Evolutionary conservation across 176 grass and related monocot genomes (phyloP).

Genomic region (Saccharum officinarum): DNA sequence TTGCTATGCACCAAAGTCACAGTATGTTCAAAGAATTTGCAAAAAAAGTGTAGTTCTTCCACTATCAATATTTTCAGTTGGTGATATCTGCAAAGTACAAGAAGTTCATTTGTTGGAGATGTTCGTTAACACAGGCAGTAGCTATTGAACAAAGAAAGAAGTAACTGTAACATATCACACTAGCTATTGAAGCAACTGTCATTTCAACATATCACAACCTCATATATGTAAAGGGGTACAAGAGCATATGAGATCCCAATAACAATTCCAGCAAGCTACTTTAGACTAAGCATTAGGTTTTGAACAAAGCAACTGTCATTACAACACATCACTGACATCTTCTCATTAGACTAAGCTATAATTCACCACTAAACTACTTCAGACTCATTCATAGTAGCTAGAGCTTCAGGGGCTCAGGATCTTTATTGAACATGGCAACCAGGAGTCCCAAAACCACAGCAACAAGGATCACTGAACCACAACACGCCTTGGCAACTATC

Average conservation of each 20-base stretch:
- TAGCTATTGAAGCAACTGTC: slow-evolving; percentile 21
- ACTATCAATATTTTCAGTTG: slow-evolving; percentile 69
- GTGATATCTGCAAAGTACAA: slow-evolving; percentile 72
- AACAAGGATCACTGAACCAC: too few relatives aligned
- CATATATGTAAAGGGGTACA: slow-evolving; percentile 99
- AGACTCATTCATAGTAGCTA: too few relatives aligned
- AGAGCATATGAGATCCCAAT: slow-evolving; percentile 96
- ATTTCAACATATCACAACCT: slow-evolving; percentile 59
- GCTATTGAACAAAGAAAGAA: slow-evolving; percentile 28
- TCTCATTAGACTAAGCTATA: too few relatives aligned
- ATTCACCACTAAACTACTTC: too few relatives aligned
- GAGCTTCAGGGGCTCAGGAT: too few relatives aligned
- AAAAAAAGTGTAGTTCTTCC: neutral
- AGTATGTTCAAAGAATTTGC: too few relatives aligned
- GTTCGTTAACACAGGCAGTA: neutral
- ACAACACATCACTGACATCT: too few relatives aligned
- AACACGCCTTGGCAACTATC: too few relatives aligned
- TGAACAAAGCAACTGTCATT: too few relatives aligned
- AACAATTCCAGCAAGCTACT: slow-evolving; percentile 90
- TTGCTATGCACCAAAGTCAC: slow-evolving; percentile 14
- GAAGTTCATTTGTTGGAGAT: slow-evolving; percentile 27
- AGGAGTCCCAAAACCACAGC: too few relatives aligned
- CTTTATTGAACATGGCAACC: too few relatives aligned
- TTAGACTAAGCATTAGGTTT: too few relatives aligned
- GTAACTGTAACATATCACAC: slow-evolving; percentile 37